phyloP scores from a whole-genome alignment of 495 filamentous ascomycete genomes.

The Parachaetomium inaequale region DNA sequence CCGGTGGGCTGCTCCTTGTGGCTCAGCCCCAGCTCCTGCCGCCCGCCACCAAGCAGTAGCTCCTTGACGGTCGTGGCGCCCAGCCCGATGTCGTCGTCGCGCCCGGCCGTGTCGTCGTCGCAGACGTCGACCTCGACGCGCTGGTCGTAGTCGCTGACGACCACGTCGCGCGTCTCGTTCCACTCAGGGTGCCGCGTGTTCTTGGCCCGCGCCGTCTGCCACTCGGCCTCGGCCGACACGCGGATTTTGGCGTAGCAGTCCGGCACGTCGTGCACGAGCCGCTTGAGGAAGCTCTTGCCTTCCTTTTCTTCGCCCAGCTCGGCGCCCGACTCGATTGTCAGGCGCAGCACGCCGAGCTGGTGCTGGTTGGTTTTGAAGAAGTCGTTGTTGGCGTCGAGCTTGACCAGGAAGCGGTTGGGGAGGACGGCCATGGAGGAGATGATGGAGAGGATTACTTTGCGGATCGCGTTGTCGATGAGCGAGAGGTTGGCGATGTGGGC shows the following conservation, averaged over 20 bases:
- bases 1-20: constrained; percentile 34
- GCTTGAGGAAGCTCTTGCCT: constrained; percentile 32
- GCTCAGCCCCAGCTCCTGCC: constrained; percentile 32
- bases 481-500: constrained; percentile 38
- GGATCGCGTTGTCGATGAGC: constrained; percentile 34
- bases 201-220: constrained; percentile 36
- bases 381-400: constrained; percentile 40
- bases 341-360: constrained; percentile 38
- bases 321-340: constrained; percentile 39
- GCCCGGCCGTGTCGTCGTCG: constrained; percentile 36
- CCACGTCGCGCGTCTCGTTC: constrained; percentile 43
- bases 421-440: constrained; percentile 40
- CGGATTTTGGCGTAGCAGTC: constrained; percentile 42
- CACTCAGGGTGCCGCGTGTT: constrained; percentile 39
- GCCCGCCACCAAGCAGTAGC: constrained; percentile 34
- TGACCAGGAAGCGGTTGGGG: constrained; percentile 44
- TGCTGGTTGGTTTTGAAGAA: constrained; percentile 44
- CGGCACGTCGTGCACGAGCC: constrained; percentile 33
- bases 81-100: constrained; percentile 42
- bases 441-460: constrained; percentile 37
- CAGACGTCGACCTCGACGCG: constrained; percentile 35
- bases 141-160: constrained; percentile 40
- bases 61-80: constrained; percentile 36
- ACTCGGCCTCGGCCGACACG: constrained; percentile 36
- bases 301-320: constrained; percentile 29